A percentile compares a stretch with the other conserved stretches of the same genome.
phyloP scores from a whole-genome alignment of 495 filamentous ascomycete genomes.

The Geopyxis carbonaria region DNA sequence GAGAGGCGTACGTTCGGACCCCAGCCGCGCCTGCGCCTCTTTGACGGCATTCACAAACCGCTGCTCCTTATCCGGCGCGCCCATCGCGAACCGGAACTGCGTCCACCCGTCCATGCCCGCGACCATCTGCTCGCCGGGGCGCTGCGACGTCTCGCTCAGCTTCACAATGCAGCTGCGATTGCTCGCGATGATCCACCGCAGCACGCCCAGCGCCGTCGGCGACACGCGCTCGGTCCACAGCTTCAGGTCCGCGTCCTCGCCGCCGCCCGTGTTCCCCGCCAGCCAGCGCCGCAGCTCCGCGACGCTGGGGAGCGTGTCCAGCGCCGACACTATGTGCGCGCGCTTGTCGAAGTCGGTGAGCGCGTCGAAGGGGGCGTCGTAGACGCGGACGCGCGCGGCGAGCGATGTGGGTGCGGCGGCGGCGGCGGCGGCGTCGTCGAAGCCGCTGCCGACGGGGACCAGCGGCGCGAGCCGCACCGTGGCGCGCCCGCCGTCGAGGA shows the following conservation, averaged over 20 bases:
- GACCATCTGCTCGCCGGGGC: conserved; percentile 33
- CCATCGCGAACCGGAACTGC: conserved; percentile 79
- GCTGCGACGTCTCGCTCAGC: conserved; percentile 31
- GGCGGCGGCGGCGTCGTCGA: too few species aligned
- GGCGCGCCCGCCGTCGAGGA: conserved; percentile 26
- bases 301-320: conserved; percentile 54
- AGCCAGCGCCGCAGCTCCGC: conserved; percentile 46
- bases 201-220: conserved; percentile 46
- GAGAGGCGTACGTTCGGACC: conserved; percentile 21
- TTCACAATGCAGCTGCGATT: conserved; percentile 77
- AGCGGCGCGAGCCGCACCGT: too few species aligned
- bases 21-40: conserved; percentile 28
- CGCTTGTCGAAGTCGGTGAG: conserved; percentile 34
- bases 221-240: conserved; percentile 47
- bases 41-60: conserved; percentile 53
- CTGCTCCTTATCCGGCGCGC: conserved; percentile 76
- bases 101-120: conserved; percentile 49
- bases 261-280: conserved; percentile 22
- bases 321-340: conserved; percentile 36
- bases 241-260: conserved; percentile 31
- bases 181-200: conserved; percentile 83
- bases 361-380: conserved; percentile 39
- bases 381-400: conserved; percentile 25
- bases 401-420: background rate
- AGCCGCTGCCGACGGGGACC: conserved; percentile 1